Evolutionary conservation across 2,329 filamentous ascomycete species (phyloP), one percentile per base, ranked within the genome.

Genomic region (Trichoderma sp.): DNA sequence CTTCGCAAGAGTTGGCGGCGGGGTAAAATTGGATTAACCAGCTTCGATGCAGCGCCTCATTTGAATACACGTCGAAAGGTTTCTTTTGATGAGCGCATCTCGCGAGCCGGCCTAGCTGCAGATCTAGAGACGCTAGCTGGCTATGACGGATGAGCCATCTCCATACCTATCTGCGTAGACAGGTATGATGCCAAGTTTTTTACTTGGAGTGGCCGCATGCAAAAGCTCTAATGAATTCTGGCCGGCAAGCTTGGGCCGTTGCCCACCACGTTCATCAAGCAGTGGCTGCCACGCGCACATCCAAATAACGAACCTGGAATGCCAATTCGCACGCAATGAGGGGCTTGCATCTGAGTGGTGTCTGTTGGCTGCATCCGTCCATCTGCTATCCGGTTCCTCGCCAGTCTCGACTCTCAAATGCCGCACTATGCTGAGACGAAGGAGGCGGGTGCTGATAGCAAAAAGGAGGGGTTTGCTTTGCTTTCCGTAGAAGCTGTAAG

Each of bases 1-100:
- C 58, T 62, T 68, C 58, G 63, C 55, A 67, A 59, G 47, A 68
- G 47, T 31, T 61, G 27, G 58, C 59, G 59, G 66, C 66, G 66
- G 66, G 66, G 66, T 68, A 68, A 59, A 29, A 49, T 52, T 33
- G 37, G 29, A 21, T 29, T 49, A 27, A n/a, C 43, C 43, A 59
- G 33, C 19, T 33, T 29, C 21, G 52, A 14, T 58, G 16, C 35
- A 35, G 31, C 33, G 49, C 49, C 49, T 56, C 61, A 16, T 31
- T 64, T 10, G 47, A 37, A 63, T 14, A 29, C 8, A 49, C 24
- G 52, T 27, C 52, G 24, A 37, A 40, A 64, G 13, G 24, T 21
- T 43, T 21, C 49, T 31, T 53, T 14, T 16, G 60, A 53, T 63
- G 59, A 43, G 40, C 33, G 40, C 40, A 59, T 69, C 60, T 69